These are phyloP conservation scores for Brassica nigra DNA, from an alignment of 345 rosid genomes.

Conservation along the genomic window DNA sequence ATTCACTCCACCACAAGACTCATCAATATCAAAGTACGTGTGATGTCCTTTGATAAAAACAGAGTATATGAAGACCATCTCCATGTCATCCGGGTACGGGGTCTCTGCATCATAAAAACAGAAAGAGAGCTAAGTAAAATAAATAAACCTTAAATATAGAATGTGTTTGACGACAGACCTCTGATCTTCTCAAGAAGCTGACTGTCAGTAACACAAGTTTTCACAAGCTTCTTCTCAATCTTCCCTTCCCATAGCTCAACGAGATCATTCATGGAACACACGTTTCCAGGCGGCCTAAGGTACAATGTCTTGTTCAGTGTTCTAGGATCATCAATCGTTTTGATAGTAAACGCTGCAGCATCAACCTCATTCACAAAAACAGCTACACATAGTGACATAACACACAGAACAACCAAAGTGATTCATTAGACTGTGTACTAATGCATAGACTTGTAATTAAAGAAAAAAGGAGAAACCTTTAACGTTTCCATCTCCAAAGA, in stretches of 20 bases:
- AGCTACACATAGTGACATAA: constrained; percentile 8
- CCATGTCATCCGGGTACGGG: background rate
- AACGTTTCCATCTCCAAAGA: constrained; percentile 70
- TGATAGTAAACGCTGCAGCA: constrained; percentile 58
- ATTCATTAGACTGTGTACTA: background rate
- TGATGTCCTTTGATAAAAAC: background rate
- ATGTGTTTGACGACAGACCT: constrained; percentile 24
- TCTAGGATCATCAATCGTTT: constrained; percentile 64
- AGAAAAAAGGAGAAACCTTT: constrained; percentile 51
- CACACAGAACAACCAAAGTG: background rate
- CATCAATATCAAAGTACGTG: background rate
- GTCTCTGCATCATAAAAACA: background rate
- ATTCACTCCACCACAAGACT: background rate
- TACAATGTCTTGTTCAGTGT: constrained; percentile 64
- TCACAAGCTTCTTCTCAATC: constrained; percentile 61
- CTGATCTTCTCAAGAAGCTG: constrained; percentile 57
- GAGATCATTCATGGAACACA: constrained; percentile 60
- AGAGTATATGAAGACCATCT: background rate
- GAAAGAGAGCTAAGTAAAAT: background rate
- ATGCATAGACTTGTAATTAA: background rate
- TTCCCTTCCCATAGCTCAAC: constrained; percentile 66
- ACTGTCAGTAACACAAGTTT: constrained; percentile 47
- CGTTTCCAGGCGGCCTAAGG: constrained; percentile 55
- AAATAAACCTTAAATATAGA: background rate
- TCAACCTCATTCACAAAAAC: constrained; percentile 51